Percentiles rank a stretch among this genome's conserved stretches.
Evolutionary conservation across 2,329 filamentous ascomycete genomes (phyloP).

Genomic region (Tricladium varicosporioides): DNA sequence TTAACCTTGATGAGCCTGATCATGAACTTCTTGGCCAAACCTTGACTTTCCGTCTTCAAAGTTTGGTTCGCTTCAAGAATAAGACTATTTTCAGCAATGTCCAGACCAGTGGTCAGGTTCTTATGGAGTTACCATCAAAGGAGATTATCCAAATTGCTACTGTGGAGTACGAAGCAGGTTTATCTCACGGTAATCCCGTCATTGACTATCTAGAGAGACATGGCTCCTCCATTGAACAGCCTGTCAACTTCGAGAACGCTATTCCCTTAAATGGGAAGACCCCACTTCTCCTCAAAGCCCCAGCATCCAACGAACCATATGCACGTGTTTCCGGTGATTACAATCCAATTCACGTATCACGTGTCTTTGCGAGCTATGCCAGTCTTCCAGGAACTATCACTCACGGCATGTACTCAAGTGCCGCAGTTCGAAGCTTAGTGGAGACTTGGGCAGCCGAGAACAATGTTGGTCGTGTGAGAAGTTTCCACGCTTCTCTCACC

Average conservation of each 20-base stretch:
- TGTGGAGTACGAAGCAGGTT: slow-evolving; percentile 89
- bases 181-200: slow-evolving; percentile 93
- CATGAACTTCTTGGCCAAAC: slow-evolving; percentile 90
- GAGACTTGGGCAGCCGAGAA: slow-evolving; percentile 99
- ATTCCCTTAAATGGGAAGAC: slow-evolving; percentile 94
- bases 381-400: slow-evolving; percentile 96
- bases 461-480: slow-evolving; percentile 93
- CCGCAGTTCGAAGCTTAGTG: slow-evolving; percentile 89
- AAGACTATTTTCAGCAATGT: slow-evolving; percentile 87
- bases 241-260: slow-evolving; percentile 93
- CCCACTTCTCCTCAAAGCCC: slow-evolving; percentile 82
- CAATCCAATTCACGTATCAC: slow-evolving; percentile 98
- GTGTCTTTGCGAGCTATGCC: slow-evolving; percentile 94
- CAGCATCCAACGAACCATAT: slow-evolving; percentile 96
- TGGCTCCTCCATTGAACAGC: slow-evolving; percentile 90
- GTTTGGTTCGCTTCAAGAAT: slow-evolving; percentile 91
- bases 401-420: slow-evolving; percentile 99
- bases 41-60: slow-evolving; percentile 92
- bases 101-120: slow-evolving; percentile 86
- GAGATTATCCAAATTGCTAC: slow-evolving; percentile 97
- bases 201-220: slow-evolving; percentile 93
- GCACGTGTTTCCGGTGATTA: slow-evolving; percentile 96
- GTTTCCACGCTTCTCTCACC: slow-evolving; percentile 95
- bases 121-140: slow-evolving; percentile 93
- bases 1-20: slow-evolving; percentile 80